Evolutionary conservation across 2,329 filamentous ascomycete species (phyloP).

Genomic region (Penicillium sp.): DNA sequence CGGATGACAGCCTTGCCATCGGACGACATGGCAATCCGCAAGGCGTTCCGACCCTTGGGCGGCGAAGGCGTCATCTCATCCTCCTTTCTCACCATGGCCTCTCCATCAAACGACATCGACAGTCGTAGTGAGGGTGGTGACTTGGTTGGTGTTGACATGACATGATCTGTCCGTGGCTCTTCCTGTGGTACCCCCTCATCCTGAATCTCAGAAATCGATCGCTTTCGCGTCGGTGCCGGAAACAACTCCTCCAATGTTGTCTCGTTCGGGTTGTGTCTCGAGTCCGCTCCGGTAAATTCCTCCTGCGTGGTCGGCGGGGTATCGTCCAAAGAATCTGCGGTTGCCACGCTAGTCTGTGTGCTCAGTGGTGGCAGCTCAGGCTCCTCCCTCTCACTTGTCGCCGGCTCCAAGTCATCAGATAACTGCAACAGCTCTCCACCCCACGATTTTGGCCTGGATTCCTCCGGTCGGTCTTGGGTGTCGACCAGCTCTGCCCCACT

Average conservation of each 20-base stretch:
- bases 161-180: slow-evolving; percentile 14
- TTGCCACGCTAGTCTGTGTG: slow-evolving; percentile 35
- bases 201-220: slow-evolving; percentile 32
- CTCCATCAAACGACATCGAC: slow-evolving; percentile 44
- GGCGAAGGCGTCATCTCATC: slow-evolving; percentile 43
- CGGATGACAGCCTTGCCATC: slow-evolving; percentile 90
- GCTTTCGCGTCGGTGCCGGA: slow-evolving; percentile 34
- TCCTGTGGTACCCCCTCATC: slow-evolving; percentile 12
- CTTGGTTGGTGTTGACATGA: slow-evolving; percentile 24
- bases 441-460: slow-evolving; percentile 20
- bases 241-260: slow-evolving; percentile 19
- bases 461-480: slow-evolving; percentile 18
- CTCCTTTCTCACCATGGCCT: slow-evolving; percentile 40
- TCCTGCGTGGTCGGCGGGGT: slow-evolving; percentile 25
- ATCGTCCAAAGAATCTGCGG: slow-evolving; percentile 23
- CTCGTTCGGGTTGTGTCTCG: slow-evolving; percentile 12
- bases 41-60: slow-evolving; percentile 48
- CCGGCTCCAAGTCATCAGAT: slow-evolving; percentile 25
- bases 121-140: slow-evolving; percentile 43
- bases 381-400: slow-evolving; percentile 30
- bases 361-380: slow-evolving; percentile 23
- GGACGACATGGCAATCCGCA: slow-evolving; percentile 79
- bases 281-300: slow-evolving; percentile 16
- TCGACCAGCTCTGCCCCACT: slow-evolving; percentile 32
- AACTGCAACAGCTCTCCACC: slow-evolving; percentile 25